Base-by-base conservation (phyloP, 2,329 filamentous ascomycete species). In the Elsinoe arachidis region DNA sequence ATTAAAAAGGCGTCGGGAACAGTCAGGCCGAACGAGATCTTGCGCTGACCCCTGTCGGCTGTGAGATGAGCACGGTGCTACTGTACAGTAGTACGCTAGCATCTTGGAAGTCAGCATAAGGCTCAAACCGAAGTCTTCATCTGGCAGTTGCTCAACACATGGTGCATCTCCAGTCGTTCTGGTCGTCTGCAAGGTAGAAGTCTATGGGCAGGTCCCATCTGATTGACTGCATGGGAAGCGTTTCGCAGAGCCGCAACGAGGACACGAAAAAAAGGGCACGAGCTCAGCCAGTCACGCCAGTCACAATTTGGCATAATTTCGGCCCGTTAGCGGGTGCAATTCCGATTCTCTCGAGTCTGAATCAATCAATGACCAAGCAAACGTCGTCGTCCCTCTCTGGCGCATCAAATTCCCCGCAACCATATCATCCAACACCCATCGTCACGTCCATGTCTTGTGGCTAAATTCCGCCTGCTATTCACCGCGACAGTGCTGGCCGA, bases 21-120 rank as follows among this genome's bases (percentile, higher is more conserved):
- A 33, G 4, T 34, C 46, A 10, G 17, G 30, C 46, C 46, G 46
- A 49, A 49, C 33, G 44, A 49, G 44, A 49, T 49, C 44, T 49
- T 49, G 44, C 30, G 23, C 23, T 33, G 44, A 49, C 17, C 44
- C 46, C 46, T 51, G 46, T 35, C 46, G 46, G 26, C 10, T n/a
- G 46, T 35, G 46, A 51, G 46, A 51, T 51, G 26, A 46, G 41
- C 41, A 12, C 26, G 3, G 11, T 46, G 11, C 15, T 11, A 23
- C 21, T 43, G 21, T 43, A 43, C 39, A n/a, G 39, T 19, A 46
- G 41, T 11, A 46, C 5, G 17, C 12, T 23, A 21, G 23, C 14
- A 26, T 43, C 38, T 38, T 38, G 11, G 19, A 19, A 15, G n/a
- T 43, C 38, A 43, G 38, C 38, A 43, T 3, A 43, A 21, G 23